Evolutionary conservation across 768 basidiomycete species (phyloP).

Genomic region (Russula emetica): DNA sequence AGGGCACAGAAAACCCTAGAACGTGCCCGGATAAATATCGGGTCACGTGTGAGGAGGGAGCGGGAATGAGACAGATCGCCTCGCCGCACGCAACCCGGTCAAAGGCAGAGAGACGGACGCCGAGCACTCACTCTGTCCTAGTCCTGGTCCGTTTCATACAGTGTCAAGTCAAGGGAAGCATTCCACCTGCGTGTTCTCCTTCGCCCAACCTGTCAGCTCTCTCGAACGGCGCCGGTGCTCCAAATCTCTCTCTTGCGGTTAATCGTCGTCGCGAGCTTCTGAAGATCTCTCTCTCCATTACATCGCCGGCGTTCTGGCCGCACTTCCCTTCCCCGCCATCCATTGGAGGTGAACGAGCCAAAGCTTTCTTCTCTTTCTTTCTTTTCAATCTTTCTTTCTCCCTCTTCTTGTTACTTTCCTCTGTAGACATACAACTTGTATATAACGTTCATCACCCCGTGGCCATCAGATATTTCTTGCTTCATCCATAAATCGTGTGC

Average conservation of each 20-base stretch:
- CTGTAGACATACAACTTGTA: constrained; percentile 10
- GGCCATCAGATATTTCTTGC: constrained; percentile 18
- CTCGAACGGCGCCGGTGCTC: background rate
- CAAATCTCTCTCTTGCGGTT: background rate
- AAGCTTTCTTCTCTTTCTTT: background rate
- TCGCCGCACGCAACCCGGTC: background rate
- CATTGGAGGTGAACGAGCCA: constrained; percentile 17
- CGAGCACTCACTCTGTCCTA: background rate
- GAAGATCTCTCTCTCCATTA: constrained; percentile 2
- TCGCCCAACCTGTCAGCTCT: background rate
- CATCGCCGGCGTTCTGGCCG: background rate
- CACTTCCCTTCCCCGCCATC: background rate
- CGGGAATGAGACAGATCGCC: background rate
- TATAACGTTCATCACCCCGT: constrained; percentile 17
- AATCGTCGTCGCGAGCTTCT: background rate
- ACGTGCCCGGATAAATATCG: constrained; percentile 21
- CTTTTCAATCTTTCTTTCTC: background rate
- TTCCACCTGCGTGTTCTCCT: background rate
- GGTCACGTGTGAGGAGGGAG: constrained; percentile 11
- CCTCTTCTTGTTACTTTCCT: constrained; percentile 4
- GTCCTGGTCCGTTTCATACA: background rate
- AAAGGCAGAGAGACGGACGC: background rate
- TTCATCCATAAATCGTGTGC: constrained; percentile 23
- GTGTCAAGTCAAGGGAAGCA: background rate
- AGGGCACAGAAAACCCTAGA: background rate